phyloP scores from a whole-genome alignment of 2,329 filamentous ascomycete genomes.

The Cephalotrichum gorgonifer region DNA sequence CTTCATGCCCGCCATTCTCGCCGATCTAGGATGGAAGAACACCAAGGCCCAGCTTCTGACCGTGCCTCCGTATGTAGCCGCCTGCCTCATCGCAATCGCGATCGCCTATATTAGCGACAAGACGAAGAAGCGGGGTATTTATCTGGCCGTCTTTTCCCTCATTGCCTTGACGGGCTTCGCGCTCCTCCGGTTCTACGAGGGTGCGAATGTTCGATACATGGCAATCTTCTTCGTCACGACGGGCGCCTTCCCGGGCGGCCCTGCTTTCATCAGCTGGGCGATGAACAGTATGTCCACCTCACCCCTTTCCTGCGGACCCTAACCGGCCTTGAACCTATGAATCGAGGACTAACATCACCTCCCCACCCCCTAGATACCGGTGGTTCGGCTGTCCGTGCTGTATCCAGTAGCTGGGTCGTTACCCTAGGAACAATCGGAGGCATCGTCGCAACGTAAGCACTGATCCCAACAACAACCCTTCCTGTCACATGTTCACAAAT shows the following conservation, averaged over 20 bases:
- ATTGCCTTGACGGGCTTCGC: conserved; percentile 40
- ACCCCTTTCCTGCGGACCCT: background rate
- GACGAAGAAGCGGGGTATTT: conserved; percentile 26
- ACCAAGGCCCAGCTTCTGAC: conserved; percentile 30
- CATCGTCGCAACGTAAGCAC: conserved; percentile 42
- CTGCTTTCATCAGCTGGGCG: conserved; percentile 47
- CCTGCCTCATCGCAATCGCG: conserved; percentile 24
- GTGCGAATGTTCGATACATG: conserved; percentile 34
- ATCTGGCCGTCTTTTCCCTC: conserved; percentile 25
- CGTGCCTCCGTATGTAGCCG: conserved; percentile 32
- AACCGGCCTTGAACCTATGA: background rate
- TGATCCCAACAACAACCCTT: background rate
- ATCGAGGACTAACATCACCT: conserved; percentile 6
- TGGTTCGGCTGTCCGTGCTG: conserved; percentile 44
- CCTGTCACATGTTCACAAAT: conserved; percentile 7
- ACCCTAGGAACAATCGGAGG: conserved; percentile 45
- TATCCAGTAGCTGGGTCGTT: conserved; percentile 44
- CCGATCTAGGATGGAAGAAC: conserved; percentile 26
- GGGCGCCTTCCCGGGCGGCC: conserved; percentile 47
- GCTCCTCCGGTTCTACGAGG: conserved; percentile 34
- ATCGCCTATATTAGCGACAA: conserved; percentile 17
- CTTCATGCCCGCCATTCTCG: conserved; percentile 39
- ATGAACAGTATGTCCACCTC: conserved; percentile 34
- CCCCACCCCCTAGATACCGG: conserved; percentile 29
- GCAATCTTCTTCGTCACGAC: conserved; percentile 45